Conservation (phyloP, 1,139 yeast genomes). For the Protomyces lactucae-debilis region DNA sequence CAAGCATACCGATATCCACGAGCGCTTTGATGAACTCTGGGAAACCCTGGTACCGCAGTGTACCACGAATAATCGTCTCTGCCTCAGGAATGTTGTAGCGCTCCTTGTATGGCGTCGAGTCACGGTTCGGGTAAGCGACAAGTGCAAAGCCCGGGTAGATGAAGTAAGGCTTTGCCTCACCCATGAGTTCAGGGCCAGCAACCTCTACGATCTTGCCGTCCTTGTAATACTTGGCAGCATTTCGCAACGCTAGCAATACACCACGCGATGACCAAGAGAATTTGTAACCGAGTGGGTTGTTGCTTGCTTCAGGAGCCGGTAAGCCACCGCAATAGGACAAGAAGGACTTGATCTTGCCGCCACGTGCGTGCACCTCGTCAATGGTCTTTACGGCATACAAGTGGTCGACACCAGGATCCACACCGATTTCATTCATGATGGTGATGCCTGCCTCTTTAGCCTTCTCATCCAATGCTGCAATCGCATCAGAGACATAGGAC, state of each 20-base stretch:
- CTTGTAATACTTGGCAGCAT: slow-evolving; percentile 82
- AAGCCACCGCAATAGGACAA: slow-evolving; percentile 97
- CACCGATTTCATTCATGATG: slow-evolving; percentile 88
- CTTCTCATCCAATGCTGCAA: slow-evolving; percentile 70
- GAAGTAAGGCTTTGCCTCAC: slow-evolving; percentile 88
- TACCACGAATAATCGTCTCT: slow-evolving; percentile 92
- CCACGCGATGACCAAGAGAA: slow-evolving; percentile 99
- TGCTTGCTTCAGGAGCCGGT: slow-evolving; percentile 96
- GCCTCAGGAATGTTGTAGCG: slow-evolving; percentile 95
- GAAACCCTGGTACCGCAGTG: slow-evolving; percentile 96
- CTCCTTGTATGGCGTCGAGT: slow-evolving; percentile 88
- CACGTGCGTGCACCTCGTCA: slow-evolving; percentile 86
- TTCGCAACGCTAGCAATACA: slow-evolving; percentile 89
- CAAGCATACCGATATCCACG: slow-evolving; percentile 88
- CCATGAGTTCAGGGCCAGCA: slow-evolving; percentile 88
- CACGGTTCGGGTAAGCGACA: slow-evolving; percentile 97
- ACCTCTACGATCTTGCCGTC: slow-evolving; percentile 78
- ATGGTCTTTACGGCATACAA: slow-evolving; percentile 96
- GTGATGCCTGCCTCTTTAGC: slow-evolving; percentile 81
- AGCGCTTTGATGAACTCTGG: slow-evolving; percentile 94
- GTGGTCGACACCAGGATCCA: slow-evolving; percentile 98
- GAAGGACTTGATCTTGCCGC: slow-evolving; percentile 91
- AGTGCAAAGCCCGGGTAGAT: slow-evolving; percentile 94
- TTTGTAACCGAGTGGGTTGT: slow-evolving; percentile 96
- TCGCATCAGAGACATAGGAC: slow-evolving; percentile 89